Conservation (phyloP, 768 basidiomycete genomes). For the Xerocomellus dryophilus region DNA sequence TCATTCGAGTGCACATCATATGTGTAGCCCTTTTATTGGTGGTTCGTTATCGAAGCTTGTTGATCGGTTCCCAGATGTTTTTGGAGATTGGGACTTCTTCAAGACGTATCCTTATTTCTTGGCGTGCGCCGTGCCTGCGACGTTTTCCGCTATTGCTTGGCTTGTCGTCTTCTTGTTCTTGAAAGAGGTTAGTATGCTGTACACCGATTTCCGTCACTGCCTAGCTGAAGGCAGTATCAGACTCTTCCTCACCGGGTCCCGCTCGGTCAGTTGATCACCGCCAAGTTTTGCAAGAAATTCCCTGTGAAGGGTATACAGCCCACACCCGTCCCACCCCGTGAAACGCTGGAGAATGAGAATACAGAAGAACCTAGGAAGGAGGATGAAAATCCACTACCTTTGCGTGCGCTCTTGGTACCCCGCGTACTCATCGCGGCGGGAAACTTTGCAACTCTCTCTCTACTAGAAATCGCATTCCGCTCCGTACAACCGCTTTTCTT, state of each 20-base stretch:
- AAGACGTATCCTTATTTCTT: constrained; percentile 71
- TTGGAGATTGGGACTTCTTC: constrained; percentile 58
- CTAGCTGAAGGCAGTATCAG: constrained; percentile 23
- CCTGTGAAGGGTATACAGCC: background rate
- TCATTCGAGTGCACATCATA: background rate
- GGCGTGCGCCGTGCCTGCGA: constrained; percentile 65
- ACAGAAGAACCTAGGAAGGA: constrained; percentile 4
- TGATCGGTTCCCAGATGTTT: constrained; percentile 61
- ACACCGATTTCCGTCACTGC: background rate
- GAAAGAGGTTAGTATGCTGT: constrained; percentile 45
- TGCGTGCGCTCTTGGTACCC: constrained; percentile 50
- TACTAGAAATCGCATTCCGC: constrained; percentile 65
- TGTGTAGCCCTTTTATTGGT: constrained; percentile 60
- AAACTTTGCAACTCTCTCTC: constrained; percentile 64
- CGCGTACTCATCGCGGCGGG: constrained; percentile 57
- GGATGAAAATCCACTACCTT: constrained; percentile 39
- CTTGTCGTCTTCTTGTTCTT: constrained; percentile 50
- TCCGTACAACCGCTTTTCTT: constrained; percentile 69
- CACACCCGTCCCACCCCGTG: constrained; percentile 12
- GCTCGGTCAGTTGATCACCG: constrained; percentile 25
- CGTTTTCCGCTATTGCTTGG: constrained; percentile 54
- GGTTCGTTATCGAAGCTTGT: constrained; percentile 63
- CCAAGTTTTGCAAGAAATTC: constrained; percentile 8
- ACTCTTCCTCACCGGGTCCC: constrained; percentile 33
- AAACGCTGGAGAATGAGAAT: background rate